Evolutionary conservation across 2,329 filamentous ascomycete species (phyloP), one percentile per base, ranked within the genome.

Genomic region (Lithohypha guttulata): DNA sequence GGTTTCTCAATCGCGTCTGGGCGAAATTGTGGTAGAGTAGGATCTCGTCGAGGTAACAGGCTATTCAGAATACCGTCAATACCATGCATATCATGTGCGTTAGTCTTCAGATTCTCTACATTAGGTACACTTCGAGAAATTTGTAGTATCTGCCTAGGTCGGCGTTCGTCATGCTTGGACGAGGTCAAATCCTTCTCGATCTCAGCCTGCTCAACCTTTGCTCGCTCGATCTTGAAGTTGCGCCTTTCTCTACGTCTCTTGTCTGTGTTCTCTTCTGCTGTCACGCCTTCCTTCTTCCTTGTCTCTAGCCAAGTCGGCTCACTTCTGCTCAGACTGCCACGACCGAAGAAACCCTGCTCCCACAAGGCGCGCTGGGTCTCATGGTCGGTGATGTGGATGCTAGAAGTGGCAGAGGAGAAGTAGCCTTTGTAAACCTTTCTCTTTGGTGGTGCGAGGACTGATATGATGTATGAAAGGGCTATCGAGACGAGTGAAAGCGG

Each of bases 311-410:
- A 98, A 51, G 79, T 91, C 2, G 89, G 89, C 59, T 98, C 89
- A 67, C 87, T 95, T 52, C 93, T 77, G 64, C 87, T 95, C 42
- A 96, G 66, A 51, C 70, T 89, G 30, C 91, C 91, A 60, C 95
- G 95, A 33, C 93, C 93, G 60, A 89, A 98, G 62, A 98, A 98
- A 4, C 91, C 91, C 64, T 93, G 84, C 60, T 94, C 84, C 91
- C 93, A 98, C 17, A 98, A 62, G 1, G 80, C 84, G 39, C 81
- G 72, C 46, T 93, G 79, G 3, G 84, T 79, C 40, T 70, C 69
- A 18, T 77, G 68, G 57, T 95, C 81, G 13, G 77, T 84, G 41
- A 98, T 71, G 56, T 94, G 84, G 11, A 98, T 73, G 0, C 86
- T 91, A 20, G 79, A 76, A 3, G 85, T 93, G 41, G 80, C 75